Conservation (phyloP, 192 early-diverging fungal species). For the Phlyctochytrium planicorne region DNA sequence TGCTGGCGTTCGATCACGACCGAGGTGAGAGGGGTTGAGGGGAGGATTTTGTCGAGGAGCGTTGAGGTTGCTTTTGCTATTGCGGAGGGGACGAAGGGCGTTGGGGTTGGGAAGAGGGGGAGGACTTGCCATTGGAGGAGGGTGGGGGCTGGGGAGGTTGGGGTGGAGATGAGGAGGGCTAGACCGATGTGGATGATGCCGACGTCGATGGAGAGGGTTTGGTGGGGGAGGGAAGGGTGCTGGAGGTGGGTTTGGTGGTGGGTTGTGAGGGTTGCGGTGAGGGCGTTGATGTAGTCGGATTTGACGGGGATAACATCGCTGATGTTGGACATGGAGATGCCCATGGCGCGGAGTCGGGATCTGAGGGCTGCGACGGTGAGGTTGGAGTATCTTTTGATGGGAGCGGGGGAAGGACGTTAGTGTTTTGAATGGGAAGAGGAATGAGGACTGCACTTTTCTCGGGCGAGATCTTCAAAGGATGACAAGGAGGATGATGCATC, state of each 20-base stretch:
- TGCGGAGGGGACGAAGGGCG: too few relatives aligned
- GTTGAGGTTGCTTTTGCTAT: too few relatives aligned
- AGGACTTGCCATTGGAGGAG: conserved; percentile 6
- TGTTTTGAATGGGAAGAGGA: too few relatives aligned
- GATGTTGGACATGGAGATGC: background rate
- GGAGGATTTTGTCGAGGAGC: too few relatives aligned
- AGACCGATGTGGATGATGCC: conserved; percentile 11
- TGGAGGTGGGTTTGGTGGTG: background rate
- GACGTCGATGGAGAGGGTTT: conserved; percentile 14
- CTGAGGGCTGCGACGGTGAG: background rate
- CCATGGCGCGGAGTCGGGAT: background rate
- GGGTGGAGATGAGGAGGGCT: too few relatives aligned
- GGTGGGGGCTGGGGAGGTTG: too few relatives aligned
- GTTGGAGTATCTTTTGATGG: too few relatives aligned
- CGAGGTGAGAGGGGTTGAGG: background rate
- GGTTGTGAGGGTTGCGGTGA: background rate
- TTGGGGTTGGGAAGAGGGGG: conserved; percentile 5
- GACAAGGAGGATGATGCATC: too few relatives aligned
- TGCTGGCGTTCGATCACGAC: conserved; percentile 21
- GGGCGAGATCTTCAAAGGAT: too few relatives aligned
- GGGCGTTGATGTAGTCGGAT: background rate
- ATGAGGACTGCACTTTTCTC: too few relatives aligned
- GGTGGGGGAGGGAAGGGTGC: background rate
- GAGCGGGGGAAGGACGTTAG: too few relatives aligned
- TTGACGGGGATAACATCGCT: background rate